A percentile compares a stretch with the other conserved stretches of the same genome.
Evolutionary conservation across 2,329 filamentous ascomycete species (phyloP).

Genomic region (Neopestalotiopsis sp.): DNA sequence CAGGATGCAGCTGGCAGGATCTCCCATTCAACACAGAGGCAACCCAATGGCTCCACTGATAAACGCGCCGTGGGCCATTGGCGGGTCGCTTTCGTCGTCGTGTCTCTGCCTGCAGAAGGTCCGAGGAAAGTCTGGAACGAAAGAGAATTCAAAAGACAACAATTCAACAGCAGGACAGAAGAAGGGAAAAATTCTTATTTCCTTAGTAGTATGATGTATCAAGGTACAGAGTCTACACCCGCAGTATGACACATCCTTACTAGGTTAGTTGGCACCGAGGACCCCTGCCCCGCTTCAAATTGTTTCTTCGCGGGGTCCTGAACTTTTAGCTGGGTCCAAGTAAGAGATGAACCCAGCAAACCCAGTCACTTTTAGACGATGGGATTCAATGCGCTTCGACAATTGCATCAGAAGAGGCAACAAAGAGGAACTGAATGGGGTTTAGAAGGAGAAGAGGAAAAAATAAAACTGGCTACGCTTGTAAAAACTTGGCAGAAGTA

Average conservation of each 20-base stretch:
- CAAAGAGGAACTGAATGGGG: background rate
- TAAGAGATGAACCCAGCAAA: background rate
- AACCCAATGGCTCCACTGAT: background rate
- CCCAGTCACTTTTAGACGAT: background rate
- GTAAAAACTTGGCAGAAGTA: background rate
- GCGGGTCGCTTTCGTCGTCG: background rate
- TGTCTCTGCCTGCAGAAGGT: background rate
- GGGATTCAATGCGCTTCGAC: background rate
- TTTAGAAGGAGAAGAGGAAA: background rate
- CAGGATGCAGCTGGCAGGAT: background rate
- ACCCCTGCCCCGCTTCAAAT: background rate
- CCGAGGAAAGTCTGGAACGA: background rate
- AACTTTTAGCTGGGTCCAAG: conserved; percentile 3
- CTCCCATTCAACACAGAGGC: background rate
- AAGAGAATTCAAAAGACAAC: background rate
- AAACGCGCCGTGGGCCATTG: background rate
- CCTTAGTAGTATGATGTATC: background rate
- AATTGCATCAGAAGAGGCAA: conserved; percentile 1
- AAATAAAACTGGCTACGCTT: background rate
- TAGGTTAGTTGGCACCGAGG: background rate
- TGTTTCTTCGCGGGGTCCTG: background rate
- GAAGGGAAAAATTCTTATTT: background rate
- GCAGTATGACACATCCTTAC: background rate
- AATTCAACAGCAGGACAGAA: background rate
- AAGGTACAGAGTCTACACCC: background rate